phyloP scores from a whole-genome alignment of 805 yeast genomes.

The Starmerella tilneyi region DNA sequence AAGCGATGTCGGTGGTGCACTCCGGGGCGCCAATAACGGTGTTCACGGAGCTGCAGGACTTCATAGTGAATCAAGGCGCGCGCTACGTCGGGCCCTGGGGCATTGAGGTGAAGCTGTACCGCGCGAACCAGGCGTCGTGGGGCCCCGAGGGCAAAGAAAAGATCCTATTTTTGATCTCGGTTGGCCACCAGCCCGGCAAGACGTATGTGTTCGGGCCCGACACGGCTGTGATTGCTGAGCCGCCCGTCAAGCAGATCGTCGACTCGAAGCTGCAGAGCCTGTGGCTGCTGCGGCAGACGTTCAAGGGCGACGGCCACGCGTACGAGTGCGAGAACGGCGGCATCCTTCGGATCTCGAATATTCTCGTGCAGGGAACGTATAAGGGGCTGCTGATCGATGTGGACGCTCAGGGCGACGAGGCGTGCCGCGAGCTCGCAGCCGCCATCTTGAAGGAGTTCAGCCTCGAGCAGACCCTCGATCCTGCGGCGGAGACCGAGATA shows the following conservation, averaged over 20 bases:
- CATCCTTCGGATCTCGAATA: slow-evolving; percentile 54
- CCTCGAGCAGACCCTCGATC: slow-evolving; percentile 5
- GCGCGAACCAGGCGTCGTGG: slow-evolving; percentile 45
- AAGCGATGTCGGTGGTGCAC: slow-evolving; percentile 18
- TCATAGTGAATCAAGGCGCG: slow-evolving; percentile 58
- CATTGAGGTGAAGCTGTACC: slow-evolving; percentile 55
- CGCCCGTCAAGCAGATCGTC: slow-evolving; percentile 45
- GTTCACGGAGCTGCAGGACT: slow-evolving; percentile 60
- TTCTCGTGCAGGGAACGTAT: slow-evolving; percentile 63
- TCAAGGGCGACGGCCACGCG: slow-evolving; percentile 64
- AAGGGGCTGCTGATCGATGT: slow-evolving; percentile 59
- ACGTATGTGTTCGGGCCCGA: slow-evolving; percentile 26
- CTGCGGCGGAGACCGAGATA: slow-evolving; percentile 5
- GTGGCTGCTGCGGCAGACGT: slow-evolving; percentile 59
- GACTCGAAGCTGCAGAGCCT: slow-evolving; percentile 51
- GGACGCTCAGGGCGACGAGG: slow-evolving; percentile 21
- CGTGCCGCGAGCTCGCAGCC: slow-evolving; percentile 14
- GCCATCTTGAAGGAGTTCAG: slow-evolving; percentile 8
- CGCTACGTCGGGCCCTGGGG: slow-evolving; percentile 54
- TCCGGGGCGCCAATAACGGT: slow-evolving; percentile 31
- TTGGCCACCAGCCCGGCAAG: slow-evolving; percentile 27
- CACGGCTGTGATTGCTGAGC: slow-evolving; percentile 30
- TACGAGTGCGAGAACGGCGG: slow-evolving; percentile 45
- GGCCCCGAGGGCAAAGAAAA: slow-evolving; percentile 13
- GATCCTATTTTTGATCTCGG: slow-evolving; percentile 28